These are phyloP conservation scores for Peronospora farinosa DNA, from an alignment of 352 stramenopile species.

Conservation along the genomic window DNA sequence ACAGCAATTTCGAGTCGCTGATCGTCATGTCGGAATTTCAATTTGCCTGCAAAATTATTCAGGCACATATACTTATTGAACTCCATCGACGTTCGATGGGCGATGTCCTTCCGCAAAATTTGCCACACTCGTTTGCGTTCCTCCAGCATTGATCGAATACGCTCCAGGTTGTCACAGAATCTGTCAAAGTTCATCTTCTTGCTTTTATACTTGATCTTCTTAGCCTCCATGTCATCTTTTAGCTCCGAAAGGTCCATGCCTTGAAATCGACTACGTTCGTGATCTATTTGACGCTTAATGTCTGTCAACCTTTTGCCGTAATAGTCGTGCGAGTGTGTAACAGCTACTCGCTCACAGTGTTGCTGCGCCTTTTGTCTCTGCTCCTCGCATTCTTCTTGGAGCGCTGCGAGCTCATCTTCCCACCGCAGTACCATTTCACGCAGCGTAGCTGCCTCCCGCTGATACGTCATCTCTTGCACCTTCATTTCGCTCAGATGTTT, in stretches of 20 bases:
- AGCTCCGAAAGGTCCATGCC: slow-evolving; percentile 79
- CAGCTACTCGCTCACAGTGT: slow-evolving; percentile 61
- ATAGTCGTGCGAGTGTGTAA: slow-evolving; percentile 61
- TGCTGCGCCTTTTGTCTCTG: slow-evolving; percentile 48
- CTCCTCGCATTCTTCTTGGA: slow-evolving; percentile 56
- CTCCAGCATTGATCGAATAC: slow-evolving; percentile 68
- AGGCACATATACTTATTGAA: slow-evolving; percentile 84
- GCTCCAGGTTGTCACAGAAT: slow-evolving; percentile 55
- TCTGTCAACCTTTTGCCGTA: slow-evolving; percentile 77
- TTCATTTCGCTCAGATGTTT: slow-evolving; percentile 74
- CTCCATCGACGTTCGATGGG: slow-evolving; percentile 63
- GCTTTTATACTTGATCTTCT: slow-evolving; percentile 56
- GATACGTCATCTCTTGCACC: slow-evolving; percentile 56
- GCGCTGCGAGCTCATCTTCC: slow-evolving; percentile 41
- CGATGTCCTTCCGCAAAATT: slow-evolving; percentile 72
- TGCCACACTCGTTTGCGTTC: slow-evolving; percentile 72
- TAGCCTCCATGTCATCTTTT: slow-evolving; percentile 67
- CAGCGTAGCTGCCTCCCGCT: slow-evolving; percentile 39
- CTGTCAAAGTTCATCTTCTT: slow-evolving; percentile 61
- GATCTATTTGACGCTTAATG: slow-evolving; percentile 71
- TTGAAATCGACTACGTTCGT: slow-evolving; percentile 67
- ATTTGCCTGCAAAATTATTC: slow-evolving; percentile 81
- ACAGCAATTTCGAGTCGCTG: slow-evolving; percentile 75
- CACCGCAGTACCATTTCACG: slow-evolving; percentile 47
- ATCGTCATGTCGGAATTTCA: slow-evolving; percentile 75